Percentiles rank a stretch among this genome's conserved stretches.
phyloP scores from a whole-genome alignment of 1,139 yeast genomes.

The Candida freyschussii region DNA sequence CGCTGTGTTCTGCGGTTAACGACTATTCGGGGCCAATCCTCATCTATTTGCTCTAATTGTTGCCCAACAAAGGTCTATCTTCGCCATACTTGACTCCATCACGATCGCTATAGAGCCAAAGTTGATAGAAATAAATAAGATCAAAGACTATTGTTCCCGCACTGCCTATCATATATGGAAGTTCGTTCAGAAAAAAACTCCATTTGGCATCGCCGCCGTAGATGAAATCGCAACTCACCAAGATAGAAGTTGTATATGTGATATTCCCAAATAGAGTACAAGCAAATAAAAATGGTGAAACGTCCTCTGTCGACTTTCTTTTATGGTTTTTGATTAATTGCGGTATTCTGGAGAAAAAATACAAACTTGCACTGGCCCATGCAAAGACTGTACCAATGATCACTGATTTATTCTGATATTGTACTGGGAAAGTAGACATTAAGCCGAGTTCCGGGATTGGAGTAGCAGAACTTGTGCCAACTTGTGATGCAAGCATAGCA shows the following conservation, averaged over 20 bases:
- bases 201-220: slow-evolving; percentile 28
- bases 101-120: slow-evolving; percentile 30
- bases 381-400: slow-evolving; percentile 54
- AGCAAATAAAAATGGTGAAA: slow-evolving; percentile 71
- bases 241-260: slow-evolving; percentile 73
- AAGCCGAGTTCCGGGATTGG: slow-evolving; percentile 9
- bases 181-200: slow-evolving; percentile 57
- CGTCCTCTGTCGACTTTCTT: slow-evolving; percentile 78
- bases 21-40: too few relatives aligned
- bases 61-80: slow-evolving; percentile 15
- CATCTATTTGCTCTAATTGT: background rate
- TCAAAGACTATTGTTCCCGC: slow-evolving; percentile 85
- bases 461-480: slow-evolving; percentile 16
- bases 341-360: slow-evolving; percentile 78
- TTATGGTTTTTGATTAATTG: slow-evolving; percentile 72
- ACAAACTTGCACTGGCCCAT: slow-evolving; percentile 76
- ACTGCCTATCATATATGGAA: slow-evolving; percentile 83
- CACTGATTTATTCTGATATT: slow-evolving; percentile 15
- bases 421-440: background rate
- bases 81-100: slow-evolving; percentile 6
- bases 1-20: too few relatives aligned
- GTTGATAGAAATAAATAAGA: slow-evolving; percentile 66
- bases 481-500: slow-evolving; percentile 20
- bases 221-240: slow-evolving; percentile 40
- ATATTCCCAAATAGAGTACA: slow-evolving; percentile 79